Evolutionary conservation across 2,329 filamentous ascomycete species (phyloP), one percentile per base, ranked within the genome.

Genomic region (Lasiodiplodia sp.): DNA sequence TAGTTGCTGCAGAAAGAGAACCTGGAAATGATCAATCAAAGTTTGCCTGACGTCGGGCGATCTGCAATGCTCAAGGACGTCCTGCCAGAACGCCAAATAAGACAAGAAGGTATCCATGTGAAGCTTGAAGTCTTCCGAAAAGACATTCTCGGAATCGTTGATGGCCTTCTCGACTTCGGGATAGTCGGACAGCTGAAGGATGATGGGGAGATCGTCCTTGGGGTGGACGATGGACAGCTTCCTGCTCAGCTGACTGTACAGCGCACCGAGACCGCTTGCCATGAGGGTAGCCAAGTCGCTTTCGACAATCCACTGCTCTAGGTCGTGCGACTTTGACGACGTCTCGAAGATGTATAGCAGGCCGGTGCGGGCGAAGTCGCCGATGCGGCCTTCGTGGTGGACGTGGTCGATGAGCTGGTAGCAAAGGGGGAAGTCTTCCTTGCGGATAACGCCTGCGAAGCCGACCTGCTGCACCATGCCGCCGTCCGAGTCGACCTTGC

Each of bases 221-320:
- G 88, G 86, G 77, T 94, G 89, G 70, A 94, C 86, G 71, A 97
- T 91, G 66, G 95, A 92, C 70, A 96, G 85, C 82, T 97, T 94
- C 70, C 92, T 89, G 62, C 25, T 14, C 69, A 91, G 80, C 74
- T 91, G 88, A 74, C 89, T 91, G 78, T 91, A 91, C 75, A 85
- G 87, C 11, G 89, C 96, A 18, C 96, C 96, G 0, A 99, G 82
- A 0, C 96, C 96, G 0, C 94, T 98, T 3, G 96, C 96, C 96
- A 99, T 98, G 71, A 98, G 84, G 0, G 96, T 98, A 14, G 96
- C 96, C 65, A 99, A 84, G 78, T 99, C 96, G 78, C 95, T 97
- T 77, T 97, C 94, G 57, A 98, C 93, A 71, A 99, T 92, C 96
- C 96, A 99, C 75, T 93, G 92, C 81, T 99, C 96, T 69, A 99